Base-by-base conservation (phyloP, 1,139 yeast genomes). In the Candida frijolesensis region DNA sequence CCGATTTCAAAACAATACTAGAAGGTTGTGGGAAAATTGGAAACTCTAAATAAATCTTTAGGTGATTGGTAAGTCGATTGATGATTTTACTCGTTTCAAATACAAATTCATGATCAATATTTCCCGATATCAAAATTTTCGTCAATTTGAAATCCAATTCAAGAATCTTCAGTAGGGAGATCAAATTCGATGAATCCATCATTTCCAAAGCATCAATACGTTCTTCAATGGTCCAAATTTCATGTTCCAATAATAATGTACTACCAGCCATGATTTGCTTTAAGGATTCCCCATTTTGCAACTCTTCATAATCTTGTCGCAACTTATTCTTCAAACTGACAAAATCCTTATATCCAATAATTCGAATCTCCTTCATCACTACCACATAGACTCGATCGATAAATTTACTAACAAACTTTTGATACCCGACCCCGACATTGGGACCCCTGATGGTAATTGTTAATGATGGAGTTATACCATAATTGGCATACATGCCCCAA, bases 401-500 rank as follows among this genome's bases (percentile, higher is more conserved):
- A 0, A 78, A 55, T 8, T 57, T 47, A 6, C 45, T 32, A 1
- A 79, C 51, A 1, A 76, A 65, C 3, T 56, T 52, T 1, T 51
- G 45, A 12, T 80, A 65, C 1, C 79, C 79, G 19, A 65, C 63
- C 1, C 79, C 79, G 19, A 65, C 63, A 0, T 62, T 58, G 18
- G 78, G 74, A 0, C 91, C 91, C 42, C 76, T 67, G 0, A 83
- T 59, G 4, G 76, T 78, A 37, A 85, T 57, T 0, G 77, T 63
- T 7, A 85, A 60, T 5, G 84, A 76, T 1, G 76, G 72, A 43
- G 75, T 79, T 7, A 85, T 83, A 52, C 77, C 76, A 19, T 69
- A 55, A 3, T 84, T 78, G 0, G 89, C 78, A 39, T 65, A 70
- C 0, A 84, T 53, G 18, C 79, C 82, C 80, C 85, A 85, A 0